A percentile compares a stretch with the other conserved stretches of the same genome.
These are phyloP conservation scores for Diplogelasinospora grovesii DNA, from an alignment of 495 filamentous ascomycete species.

Conservation along the genomic window DNA sequence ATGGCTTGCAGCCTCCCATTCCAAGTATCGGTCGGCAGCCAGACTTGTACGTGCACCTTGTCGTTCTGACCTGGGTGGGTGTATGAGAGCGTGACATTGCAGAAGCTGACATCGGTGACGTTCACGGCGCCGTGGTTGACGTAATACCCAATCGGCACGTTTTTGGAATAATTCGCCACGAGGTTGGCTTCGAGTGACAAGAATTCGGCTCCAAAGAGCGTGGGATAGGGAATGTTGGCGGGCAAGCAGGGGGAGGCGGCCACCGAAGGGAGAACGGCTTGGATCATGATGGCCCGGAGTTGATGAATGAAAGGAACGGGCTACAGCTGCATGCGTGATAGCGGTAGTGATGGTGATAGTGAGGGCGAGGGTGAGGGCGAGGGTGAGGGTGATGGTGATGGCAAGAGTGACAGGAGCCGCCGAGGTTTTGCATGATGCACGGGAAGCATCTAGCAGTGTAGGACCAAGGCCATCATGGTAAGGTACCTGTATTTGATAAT, in stretches of 20 bases:
- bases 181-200: slow-evolving; percentile 9
- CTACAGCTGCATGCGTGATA: no score
- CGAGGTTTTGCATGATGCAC: no score
- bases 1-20: slow-evolving; percentile 35
- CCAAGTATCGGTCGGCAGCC: slow-evolving; percentile 36
- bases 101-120: slow-evolving; percentile 28
- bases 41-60: slow-evolving; percentile 26
- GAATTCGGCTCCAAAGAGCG: slow-evolving; percentile 11
- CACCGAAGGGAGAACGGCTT: no score
- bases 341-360: no score
- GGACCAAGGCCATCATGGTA: no score
- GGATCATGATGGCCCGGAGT: no score
- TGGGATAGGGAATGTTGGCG: slow-evolving; percentile 6
- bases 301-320: no score
- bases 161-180: slow-evolving; percentile 14
- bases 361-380: no score
- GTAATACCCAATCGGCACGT: not conserved
- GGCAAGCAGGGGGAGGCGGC: slow-evolving; percentile 9
- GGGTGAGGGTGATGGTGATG: no score
- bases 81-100: slow-evolving; percentile 38
- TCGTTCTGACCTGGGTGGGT: slow-evolving; percentile 39
- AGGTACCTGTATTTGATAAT: no score
- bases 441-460: no score
- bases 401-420: no score
- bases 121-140: slow-evolving; percentile 9